Conservation (phyloP, 345 rosid species). For the Gossypium bickii region DNA sequence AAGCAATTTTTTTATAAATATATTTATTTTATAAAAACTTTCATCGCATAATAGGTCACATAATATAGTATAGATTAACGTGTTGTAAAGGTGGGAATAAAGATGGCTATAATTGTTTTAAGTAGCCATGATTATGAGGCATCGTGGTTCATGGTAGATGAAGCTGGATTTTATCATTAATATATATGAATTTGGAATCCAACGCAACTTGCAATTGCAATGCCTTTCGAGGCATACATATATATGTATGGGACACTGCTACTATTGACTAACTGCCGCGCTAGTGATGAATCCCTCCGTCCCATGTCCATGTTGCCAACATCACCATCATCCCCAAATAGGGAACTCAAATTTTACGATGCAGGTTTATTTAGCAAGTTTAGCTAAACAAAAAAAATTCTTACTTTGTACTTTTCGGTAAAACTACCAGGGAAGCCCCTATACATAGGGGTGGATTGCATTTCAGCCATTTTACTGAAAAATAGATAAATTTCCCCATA, state of each 20-base stretch:
- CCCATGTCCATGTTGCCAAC: not conserved
- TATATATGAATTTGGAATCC: slow-evolving; percentile 2
- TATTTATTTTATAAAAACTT: too few species aligned
- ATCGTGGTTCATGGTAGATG: too few species aligned
- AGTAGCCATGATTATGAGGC: not conserved
- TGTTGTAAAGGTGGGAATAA: not conserved
- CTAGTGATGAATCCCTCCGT: too few species aligned
- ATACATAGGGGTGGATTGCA: too few species aligned
- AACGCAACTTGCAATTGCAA: slow-evolving; percentile 6
- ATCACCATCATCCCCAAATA: not conserved
- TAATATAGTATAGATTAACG: not conserved
- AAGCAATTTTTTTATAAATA: too few species aligned
- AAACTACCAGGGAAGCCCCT: too few species aligned
- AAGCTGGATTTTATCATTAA: not conserved
- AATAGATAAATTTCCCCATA: too few species aligned
- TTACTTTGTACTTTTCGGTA: too few species aligned
- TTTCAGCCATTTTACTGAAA: too few species aligned
- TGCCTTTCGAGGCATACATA: not conserved
- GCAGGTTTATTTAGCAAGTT: not conserved
- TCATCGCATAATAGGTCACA: too few species aligned
- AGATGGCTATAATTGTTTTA: not conserved
- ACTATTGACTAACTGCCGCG: not conserved
- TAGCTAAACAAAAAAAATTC: too few species aligned
- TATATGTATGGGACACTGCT: too few species aligned
- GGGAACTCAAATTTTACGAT: not conserved